phyloP scores from a whole-genome alignment of 306 rosid genomes.

The Medicago lupulina region DNA sequence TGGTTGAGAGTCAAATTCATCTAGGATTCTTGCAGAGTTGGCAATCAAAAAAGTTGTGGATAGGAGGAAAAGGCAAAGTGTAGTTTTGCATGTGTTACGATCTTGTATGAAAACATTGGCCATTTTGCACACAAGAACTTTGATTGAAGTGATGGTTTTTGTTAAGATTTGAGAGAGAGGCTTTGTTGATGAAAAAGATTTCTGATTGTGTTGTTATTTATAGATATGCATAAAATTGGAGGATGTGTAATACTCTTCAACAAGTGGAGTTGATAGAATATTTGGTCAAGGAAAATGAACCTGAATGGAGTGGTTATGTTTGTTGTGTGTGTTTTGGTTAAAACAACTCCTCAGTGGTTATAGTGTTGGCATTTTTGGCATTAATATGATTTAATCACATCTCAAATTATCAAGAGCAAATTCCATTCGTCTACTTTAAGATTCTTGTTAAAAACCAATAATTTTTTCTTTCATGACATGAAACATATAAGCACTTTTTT shows the following conservation, averaged over 20 bases:
- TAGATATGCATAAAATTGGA: neutral
- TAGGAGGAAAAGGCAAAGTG: slow-evolving; percentile 44
- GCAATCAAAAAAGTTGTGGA: slow-evolving; percentile 33
- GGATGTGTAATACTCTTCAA: neutral
- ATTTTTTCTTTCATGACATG: no score
- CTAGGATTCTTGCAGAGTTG: slow-evolving; percentile 56
- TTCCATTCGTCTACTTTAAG: neutral
- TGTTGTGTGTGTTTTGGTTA: slow-evolving; percentile 52
- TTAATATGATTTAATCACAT: slow-evolving; percentile 3
- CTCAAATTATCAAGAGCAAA: neutral
- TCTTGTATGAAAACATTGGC: slow-evolving; percentile 33
- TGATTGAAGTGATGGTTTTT: neutral
- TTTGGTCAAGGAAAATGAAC: slow-evolving; percentile 28
- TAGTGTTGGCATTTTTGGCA: slow-evolving; percentile 28
- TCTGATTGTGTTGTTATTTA: slow-evolving; percentile 29
- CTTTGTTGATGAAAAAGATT: slow-evolving; percentile 25
- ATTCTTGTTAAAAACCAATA: neutral
- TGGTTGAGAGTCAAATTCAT: slow-evolving; percentile 47
- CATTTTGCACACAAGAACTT: slow-evolving; percentile 41
- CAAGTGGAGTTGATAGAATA: slow-evolving; percentile 60
- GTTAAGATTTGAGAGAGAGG: neutral
- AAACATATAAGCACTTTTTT: neutral
- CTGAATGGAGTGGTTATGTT: slow-evolving; percentile 67
- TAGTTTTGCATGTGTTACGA: neutral
- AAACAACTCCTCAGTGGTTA: slow-evolving; percentile 45